Base-by-base conservation (phyloP, 352 stramenopile species). In the Blastocystis sp. region DNA sequence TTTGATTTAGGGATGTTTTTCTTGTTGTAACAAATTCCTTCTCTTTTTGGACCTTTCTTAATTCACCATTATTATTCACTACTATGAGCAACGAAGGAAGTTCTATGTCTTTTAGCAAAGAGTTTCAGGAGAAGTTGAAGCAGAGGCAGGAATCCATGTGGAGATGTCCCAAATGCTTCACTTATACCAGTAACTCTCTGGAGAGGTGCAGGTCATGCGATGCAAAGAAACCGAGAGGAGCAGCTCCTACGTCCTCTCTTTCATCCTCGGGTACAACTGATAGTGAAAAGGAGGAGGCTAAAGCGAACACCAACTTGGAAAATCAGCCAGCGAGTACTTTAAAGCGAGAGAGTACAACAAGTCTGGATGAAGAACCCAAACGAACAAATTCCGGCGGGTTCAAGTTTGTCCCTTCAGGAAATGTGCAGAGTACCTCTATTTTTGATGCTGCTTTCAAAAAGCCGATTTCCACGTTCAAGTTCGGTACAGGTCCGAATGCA, bases 61-160 rank as follows among this genome's bases (percentile, higher is more conserved):
- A 62, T 63, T 66, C n/a, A 29, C 37, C 8, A 66, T 63, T 26
- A n/a, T 7, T 47, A n/a, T 66, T 29, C n/a, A 26, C 41, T 18
- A 64, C 34, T 18, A 37, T 6, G 41, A 41, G 18, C 13, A 70
- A 87, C 20, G 9, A 29, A 56, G n/a, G 34, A 70, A 2, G 13
- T 59, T 64, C 41, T 20, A 87, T 59, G 26, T 34, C 66, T 68
- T 89, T 79, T 37, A 76, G 68, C 34, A 15, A n/a, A 47, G 70
- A n/a, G 6, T 80, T 80, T 61, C 43, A 66, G 50, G 50, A 80
- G 26, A 23, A 15, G 13, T 29, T 80, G 45, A 80, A 80, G 47
- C 23, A 59, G 39, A 80, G 41, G 47, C 41, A 66, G 7, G 5
- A 20, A 15, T 47, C 41, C 15, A 23, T 34, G 20, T 80, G 70